These are phyloP conservation scores for Gracilaria domingensis DNA, from an alignment of 23 red algal species.

Conservation along the genomic window DNA sequence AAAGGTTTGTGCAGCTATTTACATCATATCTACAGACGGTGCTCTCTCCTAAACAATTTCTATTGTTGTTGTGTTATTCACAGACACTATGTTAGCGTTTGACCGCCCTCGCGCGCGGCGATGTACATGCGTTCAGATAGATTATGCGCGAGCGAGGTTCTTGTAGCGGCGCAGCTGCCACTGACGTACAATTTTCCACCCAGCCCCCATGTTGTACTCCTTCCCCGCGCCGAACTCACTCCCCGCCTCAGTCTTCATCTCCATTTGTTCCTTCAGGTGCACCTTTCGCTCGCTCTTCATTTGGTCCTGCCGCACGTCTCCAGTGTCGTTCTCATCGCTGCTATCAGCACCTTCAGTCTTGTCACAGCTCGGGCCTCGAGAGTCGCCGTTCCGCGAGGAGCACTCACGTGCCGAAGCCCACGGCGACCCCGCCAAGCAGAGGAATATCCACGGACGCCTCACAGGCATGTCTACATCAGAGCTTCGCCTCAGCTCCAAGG, in stretches of 20 bases:
- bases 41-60: background rate
- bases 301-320: background rate
- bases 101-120: background rate
- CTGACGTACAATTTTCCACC: slow-evolving; percentile 3
- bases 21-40: background rate
- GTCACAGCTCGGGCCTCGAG: background rate
- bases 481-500: background rate
- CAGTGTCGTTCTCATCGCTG: slow-evolving; percentile 2
- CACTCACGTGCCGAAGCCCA: slow-evolving; percentile 26
- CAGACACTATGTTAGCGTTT: background rate
- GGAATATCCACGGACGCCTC: slow-evolving; percentile 6
- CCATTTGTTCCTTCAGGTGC: background rate
- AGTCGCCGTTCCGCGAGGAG: background rate
- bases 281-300: background rate
- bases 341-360: background rate
- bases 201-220: background rate
- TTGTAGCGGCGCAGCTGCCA: slow-evolving; percentile 16
- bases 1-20: background rate
- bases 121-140: background rate
- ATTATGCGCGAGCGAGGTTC: slow-evolving; percentile 17
- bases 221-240: background rate
- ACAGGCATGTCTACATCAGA: background rate
- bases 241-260: background rate
- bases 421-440: slow-evolving; percentile 8
- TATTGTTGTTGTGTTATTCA: slow-evolving; percentile 3